Evolutionary conservation across 2,329 filamentous ascomycete species (phyloP).

Genomic region (Trichophyton benhamiae): DNA sequence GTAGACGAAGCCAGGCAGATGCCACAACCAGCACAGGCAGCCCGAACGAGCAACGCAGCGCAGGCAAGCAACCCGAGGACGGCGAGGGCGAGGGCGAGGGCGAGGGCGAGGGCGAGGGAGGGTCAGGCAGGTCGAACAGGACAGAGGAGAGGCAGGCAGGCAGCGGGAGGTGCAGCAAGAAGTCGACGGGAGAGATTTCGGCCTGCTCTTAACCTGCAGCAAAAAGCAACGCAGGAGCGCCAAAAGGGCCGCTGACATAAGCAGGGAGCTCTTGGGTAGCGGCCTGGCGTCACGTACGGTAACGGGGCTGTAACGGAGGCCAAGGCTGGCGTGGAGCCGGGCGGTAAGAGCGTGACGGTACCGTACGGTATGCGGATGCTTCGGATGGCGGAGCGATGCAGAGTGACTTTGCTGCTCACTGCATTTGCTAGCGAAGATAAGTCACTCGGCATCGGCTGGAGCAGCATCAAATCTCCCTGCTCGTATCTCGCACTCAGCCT

Average conservation of each 20-base stretch:
- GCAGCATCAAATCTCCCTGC: neutral
- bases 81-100: neutral
- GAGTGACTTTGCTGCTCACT: neutral
- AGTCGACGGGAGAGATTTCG: neutral
- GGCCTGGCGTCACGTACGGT: neutral
- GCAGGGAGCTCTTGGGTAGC: neutral
- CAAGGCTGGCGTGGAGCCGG: neutral
- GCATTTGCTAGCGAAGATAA: neutral
- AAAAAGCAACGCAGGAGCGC: neutral
- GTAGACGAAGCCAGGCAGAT: neutral
- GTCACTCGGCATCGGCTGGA: neutral
- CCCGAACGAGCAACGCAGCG: constrained; percentile 9
- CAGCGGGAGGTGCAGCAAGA: neutral
- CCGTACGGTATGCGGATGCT: neutral
- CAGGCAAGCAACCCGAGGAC: constrained; percentile 6
- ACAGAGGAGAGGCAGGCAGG: too few species aligned
- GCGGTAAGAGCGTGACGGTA: neutral
- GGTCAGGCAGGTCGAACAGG: too few species aligned
- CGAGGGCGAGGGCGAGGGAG: too few species aligned
- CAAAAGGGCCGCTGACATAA: neutral
- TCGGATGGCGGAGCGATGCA: neutral
- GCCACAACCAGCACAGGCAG: constrained; percentile 11
- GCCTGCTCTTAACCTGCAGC: neutral
- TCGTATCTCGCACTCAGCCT: neutral
- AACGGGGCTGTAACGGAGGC: neutral